Evolutionary conservation across 2,329 filamentous ascomycete species (phyloP).

Genomic region (Microcera coccophila): DNA sequence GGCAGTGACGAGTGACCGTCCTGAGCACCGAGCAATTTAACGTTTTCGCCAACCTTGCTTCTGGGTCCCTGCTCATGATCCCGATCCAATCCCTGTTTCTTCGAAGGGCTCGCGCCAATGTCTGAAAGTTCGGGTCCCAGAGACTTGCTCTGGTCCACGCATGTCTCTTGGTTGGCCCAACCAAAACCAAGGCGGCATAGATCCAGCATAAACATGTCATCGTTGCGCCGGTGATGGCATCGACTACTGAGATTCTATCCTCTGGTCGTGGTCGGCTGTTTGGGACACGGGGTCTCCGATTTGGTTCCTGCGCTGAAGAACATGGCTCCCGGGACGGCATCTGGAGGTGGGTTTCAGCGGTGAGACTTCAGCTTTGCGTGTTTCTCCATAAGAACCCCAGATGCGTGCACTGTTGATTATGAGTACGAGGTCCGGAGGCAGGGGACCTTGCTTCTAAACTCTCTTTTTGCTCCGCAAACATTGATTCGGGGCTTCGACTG

Average conservation of each 20-base stretch:
- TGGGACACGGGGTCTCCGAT: slow-evolving; percentile 35
- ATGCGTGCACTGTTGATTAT: slow-evolving; percentile 54
- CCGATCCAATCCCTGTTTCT: slow-evolving; percentile 30
- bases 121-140: slow-evolving; percentile 39
- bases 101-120: slow-evolving; percentile 30
- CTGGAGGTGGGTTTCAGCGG: slow-evolving; percentile 56
- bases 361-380: slow-evolving; percentile 61
- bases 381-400: slow-evolving; percentile 57
- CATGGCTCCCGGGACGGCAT: slow-evolving; percentile 55
- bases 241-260: slow-evolving; percentile 23
- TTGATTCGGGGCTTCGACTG: slow-evolving; percentile 47
- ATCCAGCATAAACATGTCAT: slow-evolving; percentile 42
- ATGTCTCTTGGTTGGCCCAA: slow-evolving; percentile 39
- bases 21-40: slow-evolving; percentile 19
- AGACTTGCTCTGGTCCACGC: slow-evolving; percentile 37
- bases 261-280: slow-evolving; percentile 28
- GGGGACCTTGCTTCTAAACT: slow-evolving; percentile 52
- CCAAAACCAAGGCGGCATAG: slow-evolving; percentile 43
- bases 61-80: slow-evolving; percentile 22
- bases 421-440: slow-evolving; percentile 50
- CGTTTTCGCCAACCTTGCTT: slow-evolving; percentile 14
- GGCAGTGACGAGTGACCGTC: slow-evolving; percentile 19
- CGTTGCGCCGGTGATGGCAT: slow-evolving; percentile 43
- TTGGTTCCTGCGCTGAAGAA: slow-evolving; percentile 38
- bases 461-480: slow-evolving; percentile 48